Conservation (phyloP, 2,329 filamentous ascomycete genomes). For the Trichoderma citrinoviride region DNA sequence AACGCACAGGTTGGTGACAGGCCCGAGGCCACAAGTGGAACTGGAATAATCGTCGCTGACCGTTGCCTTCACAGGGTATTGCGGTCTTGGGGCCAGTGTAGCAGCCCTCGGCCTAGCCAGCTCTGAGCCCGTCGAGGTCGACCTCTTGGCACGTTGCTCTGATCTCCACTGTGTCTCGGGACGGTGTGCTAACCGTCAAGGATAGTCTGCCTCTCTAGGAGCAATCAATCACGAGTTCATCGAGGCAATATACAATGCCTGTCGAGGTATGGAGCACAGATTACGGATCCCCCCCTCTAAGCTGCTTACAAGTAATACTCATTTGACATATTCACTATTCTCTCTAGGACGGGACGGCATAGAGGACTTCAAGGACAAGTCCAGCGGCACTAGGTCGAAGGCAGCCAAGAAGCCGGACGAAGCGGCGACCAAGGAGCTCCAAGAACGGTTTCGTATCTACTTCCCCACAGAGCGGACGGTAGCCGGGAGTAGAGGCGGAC, state of each 20-base stretch:
- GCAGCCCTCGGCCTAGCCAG: conserved; percentile 59
- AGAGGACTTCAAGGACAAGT: conserved; percentile 41
- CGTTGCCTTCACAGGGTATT: conserved; percentile 56
- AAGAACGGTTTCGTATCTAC: conserved; percentile 66
- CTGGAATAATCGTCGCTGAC: conserved; percentile 26
- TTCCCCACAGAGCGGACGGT: conserved; percentile 77
- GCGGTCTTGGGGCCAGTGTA: conserved; percentile 69
- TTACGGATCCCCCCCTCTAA: neutral
- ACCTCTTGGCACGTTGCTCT: conserved; percentile 59
- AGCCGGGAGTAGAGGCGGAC: conserved; percentile 59
- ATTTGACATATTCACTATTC: neutral
- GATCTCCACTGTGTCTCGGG: neutral
- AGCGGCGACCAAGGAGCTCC: conserved; percentile 29
- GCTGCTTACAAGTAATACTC: neutral
- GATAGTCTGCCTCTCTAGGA: conserved; percentile 76
- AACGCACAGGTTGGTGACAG: conserved; percentile 33
- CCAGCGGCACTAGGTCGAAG: conserved; percentile 35
- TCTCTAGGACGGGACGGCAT: conserved; percentile 40
- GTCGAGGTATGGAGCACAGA: conserved; percentile 45
- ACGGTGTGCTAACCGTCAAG: conserved; percentile 10
- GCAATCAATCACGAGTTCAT: conserved; percentile 69
- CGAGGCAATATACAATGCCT: conserved; percentile 51
- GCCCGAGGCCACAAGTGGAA: conserved; percentile 15
- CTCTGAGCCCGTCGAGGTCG: conserved; percentile 58
- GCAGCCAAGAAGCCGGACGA: conserved; percentile 27